phyloP scores from a whole-genome alignment of 352 stramenopile genomes.

The Globisporangium barbulae region DNA sequence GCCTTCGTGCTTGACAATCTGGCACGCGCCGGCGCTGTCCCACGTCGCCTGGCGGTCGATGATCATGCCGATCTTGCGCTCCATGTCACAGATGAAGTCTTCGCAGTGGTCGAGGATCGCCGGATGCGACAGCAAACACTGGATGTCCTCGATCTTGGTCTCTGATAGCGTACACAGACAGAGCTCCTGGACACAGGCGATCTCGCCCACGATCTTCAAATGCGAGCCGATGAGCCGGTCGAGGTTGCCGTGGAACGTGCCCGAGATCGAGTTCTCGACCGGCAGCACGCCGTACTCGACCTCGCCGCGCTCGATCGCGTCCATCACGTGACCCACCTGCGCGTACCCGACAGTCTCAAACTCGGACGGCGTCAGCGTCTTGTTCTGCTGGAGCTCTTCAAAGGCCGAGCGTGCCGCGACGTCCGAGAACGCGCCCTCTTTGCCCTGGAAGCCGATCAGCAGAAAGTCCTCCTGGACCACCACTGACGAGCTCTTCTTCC shows the following conservation, averaged over 20 bases:
- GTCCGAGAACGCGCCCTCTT: constrained; percentile 70
- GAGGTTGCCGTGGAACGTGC: constrained; percentile 70
- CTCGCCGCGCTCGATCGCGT: constrained; percentile 51
- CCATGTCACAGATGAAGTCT: constrained; percentile 59
- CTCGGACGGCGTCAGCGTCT: constrained; percentile 37
- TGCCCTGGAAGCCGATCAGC: constrained; percentile 67
- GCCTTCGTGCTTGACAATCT: constrained; percentile 55
- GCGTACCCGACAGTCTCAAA: constrained; percentile 65
- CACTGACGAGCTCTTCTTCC: constrained; percentile 7
- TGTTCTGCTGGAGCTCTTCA: constrained; percentile 47
- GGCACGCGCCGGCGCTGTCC: constrained; percentile 62
- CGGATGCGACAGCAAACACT: constrained; percentile 56
- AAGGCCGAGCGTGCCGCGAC: constrained; percentile 54
- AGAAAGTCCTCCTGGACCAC: constrained; percentile 38
- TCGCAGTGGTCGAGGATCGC: constrained; percentile 66
- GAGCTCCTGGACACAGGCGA: constrained; percentile 61
- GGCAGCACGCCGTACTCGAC: constrained; percentile 62
- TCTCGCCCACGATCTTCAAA: constrained; percentile 71
- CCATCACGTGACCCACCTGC: constrained; percentile 52
- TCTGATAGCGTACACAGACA: constrained; percentile 52
- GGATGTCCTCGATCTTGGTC: constrained; percentile 39
- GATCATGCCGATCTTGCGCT: constrained; percentile 45
- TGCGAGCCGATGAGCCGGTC: constrained; percentile 60
- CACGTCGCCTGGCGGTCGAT: constrained; percentile 64
- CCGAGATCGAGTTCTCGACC: constrained; percentile 71